Evolutionary conservation across 2,329 filamentous ascomycete species (phyloP).

Genomic region (Aspergillus felis): DNA sequence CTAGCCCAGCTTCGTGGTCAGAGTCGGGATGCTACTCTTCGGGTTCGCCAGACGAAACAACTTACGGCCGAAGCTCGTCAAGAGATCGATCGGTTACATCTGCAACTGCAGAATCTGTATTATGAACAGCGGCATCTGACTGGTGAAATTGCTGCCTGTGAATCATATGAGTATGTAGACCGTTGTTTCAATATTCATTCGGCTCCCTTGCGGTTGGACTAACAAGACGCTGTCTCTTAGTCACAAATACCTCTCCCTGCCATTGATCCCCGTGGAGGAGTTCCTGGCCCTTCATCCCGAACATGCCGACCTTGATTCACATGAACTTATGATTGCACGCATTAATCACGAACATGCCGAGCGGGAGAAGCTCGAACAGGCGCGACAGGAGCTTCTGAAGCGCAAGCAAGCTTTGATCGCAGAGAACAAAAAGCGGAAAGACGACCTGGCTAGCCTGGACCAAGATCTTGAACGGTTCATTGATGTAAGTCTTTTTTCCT

Average conservation of each 20-base stretch:
- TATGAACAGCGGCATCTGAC: slow-evolving; percentile 91
- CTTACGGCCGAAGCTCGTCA: slow-evolving; percentile 81
- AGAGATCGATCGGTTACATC: slow-evolving; percentile 85
- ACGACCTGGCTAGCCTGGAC: slow-evolving; percentile 86
- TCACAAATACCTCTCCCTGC: slow-evolving; percentile 82
- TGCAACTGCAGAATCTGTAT: slow-evolving; percentile 91
- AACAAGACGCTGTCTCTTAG: slow-evolving; percentile 9
- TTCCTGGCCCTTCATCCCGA: slow-evolving; percentile 76
- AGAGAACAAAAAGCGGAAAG: slow-evolving; percentile 88
- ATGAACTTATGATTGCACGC: slow-evolving; percentile 79
- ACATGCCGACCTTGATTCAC: slow-evolving; percentile 66
- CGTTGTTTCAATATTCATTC: slow-evolving; percentile 2
- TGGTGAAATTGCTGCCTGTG: slow-evolving; percentile 85
- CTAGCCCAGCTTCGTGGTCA: slow-evolving; percentile 76
- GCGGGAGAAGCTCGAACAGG: slow-evolving; percentile 78
- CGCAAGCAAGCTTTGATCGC: slow-evolving; percentile 66
- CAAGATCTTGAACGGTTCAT: slow-evolving; percentile 92
- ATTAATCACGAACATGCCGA: slow-evolving; percentile 88
- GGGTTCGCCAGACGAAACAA: slow-evolving; percentile 79
- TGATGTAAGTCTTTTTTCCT: slow-evolving; percentile 56
- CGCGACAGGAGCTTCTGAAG: slow-evolving; percentile 71
- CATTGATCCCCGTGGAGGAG: slow-evolving; percentile 76
- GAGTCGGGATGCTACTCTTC: slow-evolving; percentile 76
- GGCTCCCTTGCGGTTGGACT: not conserved
- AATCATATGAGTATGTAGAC: slow-evolving; percentile 76